Base-by-base conservation (phyloP, 768 basidiomycete genomes). In the Psilocybe cyanescens region DNA sequence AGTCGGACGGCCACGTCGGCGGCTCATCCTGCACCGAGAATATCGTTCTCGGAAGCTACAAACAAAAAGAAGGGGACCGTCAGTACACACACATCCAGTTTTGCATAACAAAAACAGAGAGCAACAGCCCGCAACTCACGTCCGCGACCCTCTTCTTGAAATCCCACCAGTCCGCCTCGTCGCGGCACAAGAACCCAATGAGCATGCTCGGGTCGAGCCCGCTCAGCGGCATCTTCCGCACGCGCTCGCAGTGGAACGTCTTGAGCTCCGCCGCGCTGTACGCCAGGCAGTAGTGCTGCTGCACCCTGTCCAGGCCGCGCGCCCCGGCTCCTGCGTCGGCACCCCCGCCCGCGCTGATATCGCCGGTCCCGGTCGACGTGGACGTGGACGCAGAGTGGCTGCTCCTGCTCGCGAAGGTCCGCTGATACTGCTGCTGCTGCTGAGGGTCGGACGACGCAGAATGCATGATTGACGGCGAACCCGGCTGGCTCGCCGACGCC, bases 201-300 rank as follows among this genome's bases (percentile, higher is more conserved):
- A 99, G 79, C 97, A 99, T 98, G 67, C 95, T 97, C 24, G 97
- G 97, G 73, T 99, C 97, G 57, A 99, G 78, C 30, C 90, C 91
- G 44, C 87, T 86, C 37, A 99, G 75, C 0, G 90, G 90, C 92
- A 99, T 97, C 85, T 97, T 98, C 71, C 94, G 83, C 41, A 99
- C 90, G 16, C 90, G 87, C n/a, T 99, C 97, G 72, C 95, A 95
- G 74, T 99, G 97, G 79, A 95, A 99, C 11, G 93, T 97, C 68
- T 85, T 85, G 35, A 98, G 77, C 70, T 96, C 93, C 4, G 80
- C 63, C 2, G 83, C 75, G 1, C 83, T 77, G 72, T 98, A 99
- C 8, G 95, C 90, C 0, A 80, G 82, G 19, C 83, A 84, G 61
- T 89, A 93, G 67, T 91, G 88, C 55, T 83, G 76, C 62, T 88